Evolutionary conservation across 345 rosid genomes (phyloP), one percentile per base, ranked within the genome.

Genomic region (Streptanthus diversifolius): DNA sequence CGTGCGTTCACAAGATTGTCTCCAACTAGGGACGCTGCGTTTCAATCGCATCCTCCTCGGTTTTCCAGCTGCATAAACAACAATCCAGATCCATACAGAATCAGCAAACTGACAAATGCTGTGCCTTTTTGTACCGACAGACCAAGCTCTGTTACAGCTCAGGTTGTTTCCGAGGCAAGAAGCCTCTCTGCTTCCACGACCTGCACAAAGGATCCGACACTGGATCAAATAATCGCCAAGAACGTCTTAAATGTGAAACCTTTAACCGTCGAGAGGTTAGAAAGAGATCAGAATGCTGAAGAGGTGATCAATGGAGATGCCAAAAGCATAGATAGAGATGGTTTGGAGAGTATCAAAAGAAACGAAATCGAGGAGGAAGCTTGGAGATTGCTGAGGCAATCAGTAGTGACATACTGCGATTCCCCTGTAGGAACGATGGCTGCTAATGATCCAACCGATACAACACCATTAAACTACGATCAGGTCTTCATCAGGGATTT

Each of bases 401-500:
- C 98, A 47, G 72, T 93, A 52, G 97, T 91, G 57, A 79, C 83
- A 64, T 90, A 90, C 49, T 90, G 92, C 51, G 86, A 90, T 49
- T 82, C 85, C 45, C 97, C 98, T 4, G 71, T 90, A 58, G 98
- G 98, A 80, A 93, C 97, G 1, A 83, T 93, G 78, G 96, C 98
- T 78, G 96, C 98, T 58, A 89, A 84, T 63, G 98, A 90, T 76
- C 93, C 97, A 59, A 85, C 87, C 7, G 69, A 76, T 75, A 77
- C 91, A 57, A 79, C 64, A 63, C 92, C 95, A 0, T 77, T 92
- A 85, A 95, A 95, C 77, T 95, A 95, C 45, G 99, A 95, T 81
- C 99, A 95, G 77, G 97, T 95, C 61, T 95, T 95, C 75, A 80
- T 95, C 60, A 89, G 99, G 0, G 99, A 95, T 76, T 91, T 95